Evolutionary conservation across 352 stramenopile species (phyloP).

Genomic region (Phytophthora lateralis): DNA sequence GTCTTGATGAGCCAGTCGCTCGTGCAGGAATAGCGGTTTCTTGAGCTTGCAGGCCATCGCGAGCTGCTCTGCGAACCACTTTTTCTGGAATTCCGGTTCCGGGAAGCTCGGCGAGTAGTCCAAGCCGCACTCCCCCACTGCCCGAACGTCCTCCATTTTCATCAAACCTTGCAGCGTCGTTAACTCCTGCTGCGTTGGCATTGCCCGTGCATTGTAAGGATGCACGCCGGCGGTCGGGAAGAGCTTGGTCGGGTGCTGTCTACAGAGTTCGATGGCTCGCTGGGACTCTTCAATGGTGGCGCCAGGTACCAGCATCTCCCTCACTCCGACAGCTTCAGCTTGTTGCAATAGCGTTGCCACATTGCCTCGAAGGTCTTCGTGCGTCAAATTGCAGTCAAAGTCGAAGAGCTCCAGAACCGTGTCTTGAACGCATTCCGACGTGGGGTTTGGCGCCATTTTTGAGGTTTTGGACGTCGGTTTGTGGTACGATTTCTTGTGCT

Average conservation of each 20-base stretch:
- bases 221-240: conserved; percentile 82
- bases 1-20: conserved; percentile 77
- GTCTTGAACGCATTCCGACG: not conserved
- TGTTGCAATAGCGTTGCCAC: conserved; percentile 45
- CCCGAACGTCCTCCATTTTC: conserved; percentile 39
- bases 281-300: conserved; percentile 73
- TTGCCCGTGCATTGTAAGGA: conserved; percentile 67
- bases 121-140: conserved; percentile 81
- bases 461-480: conserved; percentile 5
- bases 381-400: conserved; percentile 86
- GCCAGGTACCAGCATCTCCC: conserved; percentile 78
- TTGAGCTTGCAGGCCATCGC: conserved; percentile 61
- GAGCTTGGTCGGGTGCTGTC: conserved; percentile 50
- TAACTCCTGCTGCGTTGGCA: conserved; percentile 46
- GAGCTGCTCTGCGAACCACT: conserved; percentile 73
- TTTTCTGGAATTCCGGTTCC: conserved; percentile 45
- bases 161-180: conserved; percentile 39
- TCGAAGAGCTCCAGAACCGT: conserved; percentile 57
- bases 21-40: conserved; percentile 87
- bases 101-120: conserved; percentile 80
- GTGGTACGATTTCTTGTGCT: conserved; percentile 20
- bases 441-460: conserved; percentile 12
- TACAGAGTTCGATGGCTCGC: conserved; percentile 58
- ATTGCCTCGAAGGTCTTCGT: conserved; percentile 60
- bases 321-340: conserved; percentile 49